Percentiles rank a stretch among this genome's conserved stretches.
phyloP scores from a whole-genome alignment of 2,329 filamentous ascomycete species.

The Sarocladiaceae sp. region DNA sequence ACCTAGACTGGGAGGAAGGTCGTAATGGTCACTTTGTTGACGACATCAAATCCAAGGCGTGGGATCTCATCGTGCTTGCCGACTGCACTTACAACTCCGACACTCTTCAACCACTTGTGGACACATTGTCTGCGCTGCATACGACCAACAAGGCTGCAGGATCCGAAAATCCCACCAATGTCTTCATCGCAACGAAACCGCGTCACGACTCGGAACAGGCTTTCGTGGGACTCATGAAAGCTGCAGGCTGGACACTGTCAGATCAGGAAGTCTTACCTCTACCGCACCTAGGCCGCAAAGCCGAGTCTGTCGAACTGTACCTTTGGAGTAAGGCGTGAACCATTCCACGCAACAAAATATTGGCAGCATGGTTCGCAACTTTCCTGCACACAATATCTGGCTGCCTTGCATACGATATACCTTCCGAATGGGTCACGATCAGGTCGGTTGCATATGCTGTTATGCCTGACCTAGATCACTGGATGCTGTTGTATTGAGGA shows the following conservation, averaged over 20 bases:
- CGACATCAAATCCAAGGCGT: conserved; percentile 31
- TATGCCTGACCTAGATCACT: neutral
- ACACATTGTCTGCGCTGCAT: conserved; percentile 48
- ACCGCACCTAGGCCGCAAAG: conserved; percentile 39
- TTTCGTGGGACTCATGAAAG: conserved; percentile 43
- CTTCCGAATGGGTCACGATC: too few relatives aligned
- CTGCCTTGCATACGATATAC: too few relatives aligned
- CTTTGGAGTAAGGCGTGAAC: conserved; percentile 37
- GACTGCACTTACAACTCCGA: conserved; percentile 61
- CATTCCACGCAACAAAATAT: too few relatives aligned
- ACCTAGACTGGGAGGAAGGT: conserved; percentile 54
- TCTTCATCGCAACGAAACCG: conserved; percentile 53
- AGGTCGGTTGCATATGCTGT: too few relatives aligned
- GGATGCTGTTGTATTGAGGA: neutral
- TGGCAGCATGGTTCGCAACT: too few relatives aligned
- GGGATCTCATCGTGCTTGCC: conserved; percentile 52
- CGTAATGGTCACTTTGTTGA: conserved; percentile 39
- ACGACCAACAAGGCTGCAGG: conserved; percentile 21
- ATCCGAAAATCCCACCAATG: conserved; percentile 27
- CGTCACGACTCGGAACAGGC: conserved; percentile 49
- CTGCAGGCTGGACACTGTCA: conserved; percentile 35
- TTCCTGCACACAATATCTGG: too few relatives aligned
- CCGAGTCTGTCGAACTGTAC: conserved; percentile 48
- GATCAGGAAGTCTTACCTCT: conserved; percentile 36
- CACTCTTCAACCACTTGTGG: conserved; percentile 48